A percentile compares a stretch with the other conserved stretches of the same genome.
phyloP scores from a whole-genome alignment of 2,329 filamentous ascomycete species.

The Blastomyces parvus region DNA sequence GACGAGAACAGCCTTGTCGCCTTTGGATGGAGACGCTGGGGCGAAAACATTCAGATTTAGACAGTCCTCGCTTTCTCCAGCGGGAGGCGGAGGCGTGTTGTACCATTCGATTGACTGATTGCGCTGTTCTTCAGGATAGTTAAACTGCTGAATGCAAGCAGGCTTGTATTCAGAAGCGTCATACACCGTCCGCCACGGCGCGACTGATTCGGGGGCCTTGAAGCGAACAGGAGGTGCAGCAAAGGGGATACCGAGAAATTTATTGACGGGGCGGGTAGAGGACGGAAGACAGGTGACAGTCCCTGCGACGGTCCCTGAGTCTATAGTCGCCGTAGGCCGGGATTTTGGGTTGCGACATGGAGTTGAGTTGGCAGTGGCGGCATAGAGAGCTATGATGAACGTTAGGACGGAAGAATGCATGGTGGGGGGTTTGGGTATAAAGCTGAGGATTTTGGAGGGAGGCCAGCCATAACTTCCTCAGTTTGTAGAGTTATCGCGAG shows the following conservation, averaged over 20 bases:
- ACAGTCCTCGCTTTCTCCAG: slow-evolving; percentile 27
- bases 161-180: slow-evolving; percentile 21
- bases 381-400: neutral
- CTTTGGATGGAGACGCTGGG: slow-evolving; percentile 10
- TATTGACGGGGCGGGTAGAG: slow-evolving; percentile 18
- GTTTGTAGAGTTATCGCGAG: neutral
- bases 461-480: neutral
- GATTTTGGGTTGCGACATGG: neutral
- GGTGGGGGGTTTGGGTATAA: neutral
- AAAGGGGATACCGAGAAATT: slow-evolving; percentile 27
- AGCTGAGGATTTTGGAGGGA: neutral
- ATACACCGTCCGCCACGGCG: slow-evolving; percentile 14
- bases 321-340: slow-evolving; percentile 19
- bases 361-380: neutral
- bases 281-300: slow-evolving; percentile 20
- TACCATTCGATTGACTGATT: slow-evolving; percentile 22
- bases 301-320: slow-evolving; percentile 23
- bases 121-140: slow-evolving; percentile 20
- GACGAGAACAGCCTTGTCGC: slow-evolving; percentile 22
- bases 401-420: neutral
- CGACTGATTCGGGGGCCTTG: slow-evolving; percentile 17
- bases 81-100: slow-evolving; percentile 17
- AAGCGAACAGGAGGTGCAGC: slow-evolving; percentile 23
- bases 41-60: slow-evolving; percentile 27
- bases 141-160: slow-evolving; percentile 21